Percentiles rank a stretch among this genome's conserved stretches.
These are phyloP conservation scores for Xylariaceae sp. DNA, from an alignment of 2,329 filamentous ascomycete species.

Conservation along the genomic window DNA sequence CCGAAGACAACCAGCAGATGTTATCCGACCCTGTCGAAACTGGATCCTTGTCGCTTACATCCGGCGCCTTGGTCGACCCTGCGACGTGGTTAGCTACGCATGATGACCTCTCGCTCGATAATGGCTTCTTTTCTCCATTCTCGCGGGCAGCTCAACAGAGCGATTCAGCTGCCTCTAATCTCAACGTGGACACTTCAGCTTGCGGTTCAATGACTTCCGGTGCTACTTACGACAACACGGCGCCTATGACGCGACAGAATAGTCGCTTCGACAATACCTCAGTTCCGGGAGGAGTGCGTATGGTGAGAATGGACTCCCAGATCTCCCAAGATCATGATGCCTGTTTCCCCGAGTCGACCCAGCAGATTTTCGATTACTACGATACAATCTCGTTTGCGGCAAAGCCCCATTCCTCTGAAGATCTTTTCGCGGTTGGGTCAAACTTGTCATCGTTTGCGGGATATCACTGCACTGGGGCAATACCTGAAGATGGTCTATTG, in stretches of 20 bases:
- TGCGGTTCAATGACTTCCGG: slow-evolving; percentile 36
- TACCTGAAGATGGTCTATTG: slow-evolving; percentile 30
- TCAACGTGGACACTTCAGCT: slow-evolving; percentile 28
- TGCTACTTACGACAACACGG: slow-evolving; percentile 30
- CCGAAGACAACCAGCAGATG: slow-evolving; percentile 27
- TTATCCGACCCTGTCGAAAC: slow-evolving; percentile 37
- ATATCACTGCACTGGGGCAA: slow-evolving; percentile 31
- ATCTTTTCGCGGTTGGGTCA: slow-evolving; percentile 37
- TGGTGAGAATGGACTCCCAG: slow-evolving; percentile 33
- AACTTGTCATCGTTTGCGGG: slow-evolving; percentile 27
- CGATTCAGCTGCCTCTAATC: slow-evolving; percentile 25
- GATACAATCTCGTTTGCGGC: slow-evolving; percentile 25
- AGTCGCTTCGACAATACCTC: slow-evolving; percentile 32
- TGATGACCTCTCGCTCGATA: slow-evolving; percentile 18
- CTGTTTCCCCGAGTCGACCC: slow-evolving; percentile 23
- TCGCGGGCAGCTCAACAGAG: slow-evolving; percentile 18
- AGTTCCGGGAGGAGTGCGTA: slow-evolving; percentile 28
- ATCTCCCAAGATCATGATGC: slow-evolving; percentile 28
- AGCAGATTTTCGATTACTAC: slow-evolving; percentile 22
- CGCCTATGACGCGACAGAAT: slow-evolving; percentile 32
- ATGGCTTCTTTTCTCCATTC: slow-evolving; percentile 14
- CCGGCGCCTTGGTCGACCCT: slow-evolving; percentile 37
- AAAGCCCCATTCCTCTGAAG: slow-evolving; percentile 27
- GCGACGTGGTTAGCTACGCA: slow-evolving; percentile 35
- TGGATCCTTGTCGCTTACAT: slow-evolving; percentile 16